Base-by-base conservation (phyloP, 176 grass and related monocot species). In the Chrysopogon serrulatus region DNA sequence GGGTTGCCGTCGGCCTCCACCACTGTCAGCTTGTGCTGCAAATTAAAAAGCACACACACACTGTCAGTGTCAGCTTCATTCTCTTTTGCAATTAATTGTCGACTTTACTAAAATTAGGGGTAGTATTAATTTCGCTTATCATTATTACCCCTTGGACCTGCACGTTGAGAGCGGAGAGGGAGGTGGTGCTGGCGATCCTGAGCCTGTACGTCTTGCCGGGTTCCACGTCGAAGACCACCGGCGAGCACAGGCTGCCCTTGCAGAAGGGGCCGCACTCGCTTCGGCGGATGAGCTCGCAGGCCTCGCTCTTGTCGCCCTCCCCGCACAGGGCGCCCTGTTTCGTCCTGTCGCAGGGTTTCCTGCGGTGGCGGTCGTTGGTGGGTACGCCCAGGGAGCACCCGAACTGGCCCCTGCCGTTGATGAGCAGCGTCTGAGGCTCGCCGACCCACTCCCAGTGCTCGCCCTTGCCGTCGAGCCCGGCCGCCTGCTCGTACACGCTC, bases 1-100 rank as follows among this genome's bases (percentile, higher is more conserved):
- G 83, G 87, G 87, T 97, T 97, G 42, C 94, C 94, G 62, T 97
- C 94, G 27, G 94, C 94, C 76, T 97, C 94, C 45, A 97, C 92
- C 23, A 97, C 81, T 23, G 51, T 97, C 85, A 97, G 41, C 78
- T 87, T 92, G 84, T 97, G 94, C 94, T 97, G 80, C 23, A 5
- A 79, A 80, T 2, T 4, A 24, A 57, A 57, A n/a, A n/a, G 9
- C 51, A 1, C 23, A 24, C 53, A 6, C 39, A 5, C 39, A 8
- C 39, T 7, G 39, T 40, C 39, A 40, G 9, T 7, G 1, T 5
- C 9, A 40, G 36, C 36, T 4, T 6, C 36, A 39, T 39, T 39
- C 6, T 6, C 6, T 39, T 39, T 6, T 23, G 3, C 36, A n/a
- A n/a, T n/a, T n/a, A n/a, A n/a, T n/a, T n/a, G n/a, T n/a, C n/a